Conservation (phyloP, 2,329 filamentous ascomycete genomes). For the Proliferodiscus dingleyae region DNA sequence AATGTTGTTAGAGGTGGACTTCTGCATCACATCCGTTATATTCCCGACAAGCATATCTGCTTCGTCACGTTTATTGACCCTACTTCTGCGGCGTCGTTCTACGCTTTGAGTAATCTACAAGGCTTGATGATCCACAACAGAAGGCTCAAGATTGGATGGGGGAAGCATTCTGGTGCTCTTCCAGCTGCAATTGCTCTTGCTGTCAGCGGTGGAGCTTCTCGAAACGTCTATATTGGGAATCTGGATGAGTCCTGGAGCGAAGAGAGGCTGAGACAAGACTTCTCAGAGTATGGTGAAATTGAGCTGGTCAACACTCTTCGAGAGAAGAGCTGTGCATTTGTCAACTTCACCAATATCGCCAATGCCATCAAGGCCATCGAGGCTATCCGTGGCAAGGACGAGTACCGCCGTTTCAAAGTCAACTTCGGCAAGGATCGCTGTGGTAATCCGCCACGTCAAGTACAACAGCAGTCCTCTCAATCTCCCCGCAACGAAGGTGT, state of each 20-base stretch:
- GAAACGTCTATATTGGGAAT: constrained; percentile 97
- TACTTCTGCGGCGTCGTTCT: constrained; percentile 95
- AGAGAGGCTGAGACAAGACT: constrained; percentile 91
- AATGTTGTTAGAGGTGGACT: constrained; percentile 95
- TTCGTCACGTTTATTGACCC: constrained; percentile 99
- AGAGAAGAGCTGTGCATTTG: constrained; percentile 98
- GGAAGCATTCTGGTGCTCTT: constrained; percentile 95
- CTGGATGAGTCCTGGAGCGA: constrained; percentile 96
- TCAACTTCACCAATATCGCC: constrained; percentile 99
- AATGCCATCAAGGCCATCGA: constrained; percentile 99
- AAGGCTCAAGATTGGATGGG: constrained; percentile 97
- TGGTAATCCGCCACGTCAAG: constrained; percentile 90
- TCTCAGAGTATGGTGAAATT: constrained; percentile 95
- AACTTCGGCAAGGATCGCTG: constrained; percentile 99
- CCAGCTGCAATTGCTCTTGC: constrained; percentile 93
- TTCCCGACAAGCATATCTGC: constrained; percentile 99
- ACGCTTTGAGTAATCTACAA: constrained; percentile 93
- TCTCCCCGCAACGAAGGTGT: constrained; percentile 62
- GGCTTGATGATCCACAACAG: constrained; percentile 99
- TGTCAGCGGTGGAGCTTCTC: constrained; percentile 93
- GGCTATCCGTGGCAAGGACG: constrained; percentile 86
- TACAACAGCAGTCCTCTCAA: constrained; percentile 49
- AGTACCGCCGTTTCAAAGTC: constrained; percentile 98
- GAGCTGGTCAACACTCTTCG: constrained; percentile 94
- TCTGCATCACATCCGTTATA: constrained; percentile 96